phyloP scores from a whole-genome alignment of 345 rosid genomes.

The Citrus medica region DNA sequence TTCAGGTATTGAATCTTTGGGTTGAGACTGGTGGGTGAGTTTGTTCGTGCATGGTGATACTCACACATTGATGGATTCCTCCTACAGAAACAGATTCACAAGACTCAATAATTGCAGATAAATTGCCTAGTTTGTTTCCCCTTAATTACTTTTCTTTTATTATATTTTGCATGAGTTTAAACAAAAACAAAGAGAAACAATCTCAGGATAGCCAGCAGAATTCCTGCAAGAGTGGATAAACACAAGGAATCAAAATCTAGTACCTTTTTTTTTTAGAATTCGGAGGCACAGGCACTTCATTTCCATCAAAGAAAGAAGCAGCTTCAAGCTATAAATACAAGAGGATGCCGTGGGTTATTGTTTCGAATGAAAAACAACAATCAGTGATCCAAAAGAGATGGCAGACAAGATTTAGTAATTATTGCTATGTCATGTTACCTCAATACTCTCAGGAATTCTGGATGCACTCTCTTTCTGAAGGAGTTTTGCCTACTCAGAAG shows the following conservation, averaged over 20 bases:
- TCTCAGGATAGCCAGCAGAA: background rate
- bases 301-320: background rate
- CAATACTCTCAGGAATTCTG: background rate
- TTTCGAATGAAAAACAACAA: background rate
- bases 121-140: background rate
- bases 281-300: background rate
- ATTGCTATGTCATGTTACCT: background rate
- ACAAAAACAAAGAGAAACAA: background rate
- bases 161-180: background rate
- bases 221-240: background rate
- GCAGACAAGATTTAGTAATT: background rate
- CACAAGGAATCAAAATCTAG: background rate
- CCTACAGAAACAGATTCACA: background rate
- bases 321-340: background rate
- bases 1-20: background rate
- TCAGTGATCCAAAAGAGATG: background rate
- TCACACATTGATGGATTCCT: background rate
- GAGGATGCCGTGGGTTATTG: background rate
- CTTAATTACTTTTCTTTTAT: background rate
- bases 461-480: background rate
- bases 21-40: background rate
- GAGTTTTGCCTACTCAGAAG: constrained; percentile 2
- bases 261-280: constrained; percentile 5
- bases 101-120: background rate
- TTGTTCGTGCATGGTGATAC: background rate